A percentile compares a stretch with the other conserved stretches of the same genome.
These are phyloP conservation scores for Plantago major DNA, from an alignment of 257 asterid genomes.

Conservation along the genomic window DNA sequence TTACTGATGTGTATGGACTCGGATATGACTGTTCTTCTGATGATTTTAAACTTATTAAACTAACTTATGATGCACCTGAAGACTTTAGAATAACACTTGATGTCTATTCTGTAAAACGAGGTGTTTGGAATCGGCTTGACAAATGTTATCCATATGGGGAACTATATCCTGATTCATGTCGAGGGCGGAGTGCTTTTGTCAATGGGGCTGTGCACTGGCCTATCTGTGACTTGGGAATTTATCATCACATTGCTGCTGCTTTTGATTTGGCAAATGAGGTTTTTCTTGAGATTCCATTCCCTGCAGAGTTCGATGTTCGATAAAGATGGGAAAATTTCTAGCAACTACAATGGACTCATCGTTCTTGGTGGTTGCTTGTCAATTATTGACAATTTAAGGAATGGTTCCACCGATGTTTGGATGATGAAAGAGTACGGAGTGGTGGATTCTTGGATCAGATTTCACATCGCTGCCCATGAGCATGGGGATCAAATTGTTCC, in stretches of 20 bases:
- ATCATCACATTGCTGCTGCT: background rate
- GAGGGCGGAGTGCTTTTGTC: background rate
- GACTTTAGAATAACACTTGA: background rate
- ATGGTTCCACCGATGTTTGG: background rate
- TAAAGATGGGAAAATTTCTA: background rate
- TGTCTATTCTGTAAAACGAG: background rate
- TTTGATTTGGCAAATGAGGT: conserved; percentile 1
- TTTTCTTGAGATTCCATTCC: background rate
- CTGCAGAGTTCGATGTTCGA: background rate
- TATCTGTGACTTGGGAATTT: background rate
- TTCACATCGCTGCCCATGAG: background rate
- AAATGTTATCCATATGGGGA: background rate
- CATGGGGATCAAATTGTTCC: background rate
- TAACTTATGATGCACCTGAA: background rate
- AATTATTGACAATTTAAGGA: background rate
- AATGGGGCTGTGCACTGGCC: background rate
- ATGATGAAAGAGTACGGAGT: too few relatives aligned
- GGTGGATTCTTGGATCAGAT: background rate
- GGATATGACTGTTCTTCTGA: background rate
- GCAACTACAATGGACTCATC: background rate
- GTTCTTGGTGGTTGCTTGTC: background rate
- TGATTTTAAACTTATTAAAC: background rate
- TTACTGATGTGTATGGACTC: background rate
- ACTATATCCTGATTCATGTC: background rate
- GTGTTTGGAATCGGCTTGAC: background rate